Conservation (phyloP, 176 grass and related monocot species). For the Panicum miliaceum region DNA sequence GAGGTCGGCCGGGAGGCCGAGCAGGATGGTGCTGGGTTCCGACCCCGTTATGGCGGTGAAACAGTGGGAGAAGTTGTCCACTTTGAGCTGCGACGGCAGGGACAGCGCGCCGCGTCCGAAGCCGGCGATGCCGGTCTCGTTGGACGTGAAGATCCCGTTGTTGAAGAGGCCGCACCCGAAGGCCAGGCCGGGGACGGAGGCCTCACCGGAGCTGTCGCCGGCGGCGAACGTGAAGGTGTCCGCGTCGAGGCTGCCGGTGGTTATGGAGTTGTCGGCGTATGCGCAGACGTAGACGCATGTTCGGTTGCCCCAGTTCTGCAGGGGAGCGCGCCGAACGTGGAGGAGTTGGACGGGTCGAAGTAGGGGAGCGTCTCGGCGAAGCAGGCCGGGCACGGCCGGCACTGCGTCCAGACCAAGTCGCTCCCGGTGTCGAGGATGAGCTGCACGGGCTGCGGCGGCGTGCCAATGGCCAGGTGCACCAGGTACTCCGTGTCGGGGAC, state of each 20-base stretch:
- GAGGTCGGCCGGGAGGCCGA: constrained; percentile 38
- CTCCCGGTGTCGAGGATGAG: constrained; percentile 64
- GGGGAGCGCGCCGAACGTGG: constrained; percentile 34
- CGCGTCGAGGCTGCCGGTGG: constrained; percentile 16
- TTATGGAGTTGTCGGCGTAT: constrained; percentile 37
- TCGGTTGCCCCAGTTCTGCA: constrained; percentile 30
- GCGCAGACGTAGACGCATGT: constrained; percentile 25
- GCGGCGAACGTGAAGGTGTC: constrained; percentile 51
- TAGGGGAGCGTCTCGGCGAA: constrained; percentile 29
- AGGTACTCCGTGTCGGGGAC: constrained; percentile 52
- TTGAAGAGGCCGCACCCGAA: constrained; percentile 52
- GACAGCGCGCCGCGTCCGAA: constrained; percentile 41
- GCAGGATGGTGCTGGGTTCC: constrained; percentile 33
- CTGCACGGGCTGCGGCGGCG: constrained; percentile 54
- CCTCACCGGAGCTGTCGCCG: neutral
- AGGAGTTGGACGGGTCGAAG: constrained; percentile 24
- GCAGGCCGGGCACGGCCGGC: constrained; percentile 44
- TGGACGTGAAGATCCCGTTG: constrained; percentile 34
- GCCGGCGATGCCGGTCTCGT: constrained; percentile 55
- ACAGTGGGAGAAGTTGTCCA: constrained; percentile 55
- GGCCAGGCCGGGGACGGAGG: constrained; percentile 7
- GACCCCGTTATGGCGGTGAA: constrained; percentile 40
- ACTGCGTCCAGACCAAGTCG: constrained; percentile 61
- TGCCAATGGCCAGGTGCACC: constrained; percentile 48
- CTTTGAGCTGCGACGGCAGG: constrained; percentile 54